These are phyloP conservation scores for Trichoderma citrinoviride DNA, from an alignment of 2,329 filamentous ascomycete species.

Conservation along the genomic window DNA sequence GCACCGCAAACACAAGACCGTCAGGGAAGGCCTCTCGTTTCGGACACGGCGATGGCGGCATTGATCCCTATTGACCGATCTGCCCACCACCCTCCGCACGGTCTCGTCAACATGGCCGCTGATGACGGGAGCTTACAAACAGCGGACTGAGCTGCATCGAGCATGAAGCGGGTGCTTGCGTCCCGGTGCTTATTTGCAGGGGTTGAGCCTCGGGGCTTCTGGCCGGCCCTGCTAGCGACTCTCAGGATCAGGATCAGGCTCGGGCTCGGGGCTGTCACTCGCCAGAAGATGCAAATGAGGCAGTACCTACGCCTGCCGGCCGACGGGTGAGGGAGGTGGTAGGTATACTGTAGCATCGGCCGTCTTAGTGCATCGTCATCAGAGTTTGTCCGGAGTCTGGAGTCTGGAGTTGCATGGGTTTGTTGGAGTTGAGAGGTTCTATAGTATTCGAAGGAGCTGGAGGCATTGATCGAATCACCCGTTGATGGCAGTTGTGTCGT, in stretches of 20 bases:
- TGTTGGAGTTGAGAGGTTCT: too few relatives aligned
- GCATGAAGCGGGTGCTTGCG: neutral
- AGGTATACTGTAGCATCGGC: too few relatives aligned
- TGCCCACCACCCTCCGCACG: neutral
- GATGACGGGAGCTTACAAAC: neutral
- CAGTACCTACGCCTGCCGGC: neutral
- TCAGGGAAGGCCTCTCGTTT: neutral
- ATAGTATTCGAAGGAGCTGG: too few relatives aligned
- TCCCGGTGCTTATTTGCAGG: conserved; percentile 1
- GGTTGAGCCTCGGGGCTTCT: neutral
- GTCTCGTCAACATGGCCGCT: neutral
- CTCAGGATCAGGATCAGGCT: neutral
- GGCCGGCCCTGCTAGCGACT: neutral
- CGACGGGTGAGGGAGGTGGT: neutral
- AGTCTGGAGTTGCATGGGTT: neutral
- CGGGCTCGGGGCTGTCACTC: neutral
- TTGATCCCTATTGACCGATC: conserved; percentile 16
- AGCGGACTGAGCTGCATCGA: neutral
- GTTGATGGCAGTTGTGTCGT: too few relatives aligned
- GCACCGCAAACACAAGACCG: too few relatives aligned
- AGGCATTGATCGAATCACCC: too few relatives aligned
- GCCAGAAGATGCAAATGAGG: neutral
- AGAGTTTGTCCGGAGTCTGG: neutral
- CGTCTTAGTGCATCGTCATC: neutral
- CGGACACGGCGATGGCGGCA: conserved; percentile 11